A percentile compares a stretch with the other conserved stretches of the same genome.
Evolutionary conservation across 495 filamentous ascomycete genomes (phyloP).

Genomic region (Penicillium herquei): DNA sequence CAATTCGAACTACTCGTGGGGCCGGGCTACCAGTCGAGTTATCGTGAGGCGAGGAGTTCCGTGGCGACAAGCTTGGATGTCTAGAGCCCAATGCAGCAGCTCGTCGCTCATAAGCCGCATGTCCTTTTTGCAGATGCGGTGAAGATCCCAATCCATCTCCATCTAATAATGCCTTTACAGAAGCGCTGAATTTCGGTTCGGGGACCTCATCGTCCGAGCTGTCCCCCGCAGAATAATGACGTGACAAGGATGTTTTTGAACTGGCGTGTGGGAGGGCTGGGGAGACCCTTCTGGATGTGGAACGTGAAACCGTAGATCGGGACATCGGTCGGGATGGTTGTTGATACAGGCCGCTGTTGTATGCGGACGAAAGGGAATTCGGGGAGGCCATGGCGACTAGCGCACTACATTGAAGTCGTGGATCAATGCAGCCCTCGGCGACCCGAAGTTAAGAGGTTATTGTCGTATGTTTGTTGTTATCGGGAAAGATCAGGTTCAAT

Average conservation of each 20-base stretch:
- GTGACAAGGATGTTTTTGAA: conserved; percentile 20
- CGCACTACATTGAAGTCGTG: conserved; percentile 33
- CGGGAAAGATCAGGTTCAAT: conserved; percentile 11
- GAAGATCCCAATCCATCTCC: conserved; percentile 59
- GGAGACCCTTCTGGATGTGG: conserved; percentile 41
- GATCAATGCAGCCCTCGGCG: conserved; percentile 26
- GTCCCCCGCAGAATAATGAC: conserved; percentile 52
- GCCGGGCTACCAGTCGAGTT: conserved; percentile 44
- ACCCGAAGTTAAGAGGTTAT: conserved; percentile 19
- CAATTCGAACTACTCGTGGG: conserved; percentile 59
- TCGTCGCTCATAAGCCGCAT: conserved; percentile 31
- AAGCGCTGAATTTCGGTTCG: conserved; percentile 76
- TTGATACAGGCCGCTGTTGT: conserved; percentile 35
- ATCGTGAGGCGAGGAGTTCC: conserved; percentile 40
- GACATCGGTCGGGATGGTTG: conserved; percentile 40
- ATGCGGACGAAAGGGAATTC: conserved; percentile 36
- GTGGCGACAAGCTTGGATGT: conserved; percentile 36
- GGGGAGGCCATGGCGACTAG: conserved; percentile 38
- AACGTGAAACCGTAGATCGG: conserved; percentile 42
- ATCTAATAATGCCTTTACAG: conserved; percentile 72
- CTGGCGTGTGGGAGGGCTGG: conserved; percentile 31
- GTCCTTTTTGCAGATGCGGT: conserved; percentile 45
- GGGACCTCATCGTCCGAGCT: conserved; percentile 74
- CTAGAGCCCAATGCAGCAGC: conserved; percentile 22
- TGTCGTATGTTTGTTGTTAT: conserved; percentile 30